These are phyloP conservation scores for Kwoniella sp. DNA, from an alignment of 768 basidiomycete genomes.

Conservation along the genomic window DNA sequence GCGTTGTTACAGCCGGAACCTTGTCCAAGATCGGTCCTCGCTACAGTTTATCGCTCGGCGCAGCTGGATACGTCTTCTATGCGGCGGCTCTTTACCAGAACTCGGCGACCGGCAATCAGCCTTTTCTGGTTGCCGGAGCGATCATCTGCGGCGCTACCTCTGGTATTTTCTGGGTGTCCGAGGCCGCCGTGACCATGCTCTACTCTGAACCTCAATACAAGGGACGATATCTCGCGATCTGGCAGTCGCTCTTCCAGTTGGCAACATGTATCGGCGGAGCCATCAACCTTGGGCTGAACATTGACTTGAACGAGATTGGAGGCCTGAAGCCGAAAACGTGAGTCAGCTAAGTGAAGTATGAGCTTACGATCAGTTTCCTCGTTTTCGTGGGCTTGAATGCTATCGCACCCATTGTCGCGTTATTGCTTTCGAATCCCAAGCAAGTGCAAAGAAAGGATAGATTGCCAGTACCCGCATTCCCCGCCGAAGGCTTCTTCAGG, in stretches of 20 bases:
- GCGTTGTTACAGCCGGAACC: neutral
- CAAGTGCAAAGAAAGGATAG: conserved; percentile 22
- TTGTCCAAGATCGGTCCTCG: conserved; percentile 9
- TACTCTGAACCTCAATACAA: conserved; percentile 21
- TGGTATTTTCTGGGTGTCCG: conserved; percentile 24
- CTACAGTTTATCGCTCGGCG: conserved; percentile 14
- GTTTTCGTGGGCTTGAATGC: conserved; percentile 20
- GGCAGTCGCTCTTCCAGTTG: conserved; percentile 15
- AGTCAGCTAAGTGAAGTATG: neutral
- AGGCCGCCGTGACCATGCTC: conserved; percentile 16
- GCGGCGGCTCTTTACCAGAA: conserved; percentile 21
- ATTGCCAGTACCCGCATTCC: conserved; percentile 14
- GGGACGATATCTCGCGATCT: conserved; percentile 14
- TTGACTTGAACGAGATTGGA: conserved; percentile 11
- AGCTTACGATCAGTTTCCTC: conserved; percentile 11
- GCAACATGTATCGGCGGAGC: conserved; percentile 16
- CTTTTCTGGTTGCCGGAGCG: conserved; percentile 18
- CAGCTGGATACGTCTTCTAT: conserved; percentile 22
- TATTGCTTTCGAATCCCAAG: conserved; percentile 17
- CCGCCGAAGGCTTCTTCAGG: conserved; percentile 13
- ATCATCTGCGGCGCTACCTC: conserved; percentile 21
- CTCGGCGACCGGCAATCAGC: conserved; percentile 16
- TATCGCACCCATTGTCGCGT: conserved; percentile 13
- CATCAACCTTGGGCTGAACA: conserved; percentile 24
- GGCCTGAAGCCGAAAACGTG: conserved; percentile 20